Conservation (phyloP, 1,284 basidiomycete genomes). For the Microbotryum intermedium region DNA sequence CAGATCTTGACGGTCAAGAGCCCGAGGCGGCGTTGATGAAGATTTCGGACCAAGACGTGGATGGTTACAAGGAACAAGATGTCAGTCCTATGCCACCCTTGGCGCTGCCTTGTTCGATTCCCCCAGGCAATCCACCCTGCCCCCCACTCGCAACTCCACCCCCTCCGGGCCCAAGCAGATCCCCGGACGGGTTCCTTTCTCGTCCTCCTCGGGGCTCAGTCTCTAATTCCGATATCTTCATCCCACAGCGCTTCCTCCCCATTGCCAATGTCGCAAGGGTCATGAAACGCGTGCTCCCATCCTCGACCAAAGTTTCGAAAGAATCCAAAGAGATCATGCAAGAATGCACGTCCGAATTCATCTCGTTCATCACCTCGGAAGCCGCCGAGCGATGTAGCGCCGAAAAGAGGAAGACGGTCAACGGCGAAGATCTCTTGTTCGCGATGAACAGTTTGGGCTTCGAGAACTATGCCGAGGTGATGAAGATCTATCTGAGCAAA, state of each 20-base stretch:
- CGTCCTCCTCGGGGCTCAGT: neutral
- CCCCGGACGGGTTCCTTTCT: neutral
- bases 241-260: slow-evolving; percentile 30
- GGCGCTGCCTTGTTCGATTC: too few relatives aligned
- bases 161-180: neutral
- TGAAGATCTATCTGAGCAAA: slow-evolving; percentile 83
- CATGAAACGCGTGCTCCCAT: slow-evolving; percentile 33
- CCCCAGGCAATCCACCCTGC: neutral
- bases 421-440: slow-evolving; percentile 69
- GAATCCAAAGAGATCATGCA: slow-evolving; percentile 42
- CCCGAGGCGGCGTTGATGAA: neutral
- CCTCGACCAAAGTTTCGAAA: slow-evolving; percentile 32
- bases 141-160: neutral
- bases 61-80: slow-evolving; percentile 30
- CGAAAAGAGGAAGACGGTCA: slow-evolving; percentile 62
- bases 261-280: slow-evolving; percentile 34
- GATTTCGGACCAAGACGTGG: slow-evolving; percentile 27
- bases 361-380: slow-evolving; percentile 41
- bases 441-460: slow-evolving; percentile 84
- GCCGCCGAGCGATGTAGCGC: slow-evolving; percentile 39
- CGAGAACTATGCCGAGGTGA: slow-evolving; percentile 79
- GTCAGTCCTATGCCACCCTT: slow-evolving; percentile 3
- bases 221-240: neutral
- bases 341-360: slow-evolving; percentile 41
- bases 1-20: neutral